Base-by-base conservation (phyloP, 148 eudicot genomes). In the Persicaria tinctoria region DNA sequence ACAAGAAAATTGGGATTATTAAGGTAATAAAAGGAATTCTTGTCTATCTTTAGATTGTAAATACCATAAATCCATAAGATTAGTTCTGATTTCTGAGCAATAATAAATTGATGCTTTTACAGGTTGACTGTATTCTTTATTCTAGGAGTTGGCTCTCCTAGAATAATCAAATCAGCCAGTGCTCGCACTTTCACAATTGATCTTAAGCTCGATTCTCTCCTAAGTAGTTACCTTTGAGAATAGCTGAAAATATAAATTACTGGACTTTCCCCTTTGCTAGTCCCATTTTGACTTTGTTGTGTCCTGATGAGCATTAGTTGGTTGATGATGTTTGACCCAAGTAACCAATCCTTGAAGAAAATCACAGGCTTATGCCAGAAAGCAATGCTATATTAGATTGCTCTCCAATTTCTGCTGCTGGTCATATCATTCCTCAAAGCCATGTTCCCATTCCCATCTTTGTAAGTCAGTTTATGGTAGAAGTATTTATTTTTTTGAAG, bases 371-470 rank as follows among this genome's bases (percentile, higher is more conserved):
- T 78, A 87, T 89, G 87, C 97, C 97, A n/a, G 91, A 86, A 82
- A 84, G 89, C 77, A 87, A 88, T 81, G 97, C 97, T 32, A 74
- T 92, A 69, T 70, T 92, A 74, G 91, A 90, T 80, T 92, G 93
- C 77, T 78, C 96, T 49, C 84, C 90, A 76, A 81, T 92, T 68
- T 81, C 86, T 48, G 86, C 88, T 70, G 97, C 93, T 82, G 97
- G 97, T 77, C 97, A 92, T 87, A 85, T 87, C 74, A 85, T 89
- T 82, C 96, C 95, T 68, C 95, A 92, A 64, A 90, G 93, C 78
- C 90, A 86, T 79, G 87, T 84, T 74, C 91, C 90, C 27, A 23
- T 23, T 23, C 27, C 27, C 59, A 79, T 92, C 68, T 85, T 91
- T 79, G 93, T 92, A 32, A 92, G 91, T 87, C 97, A 89, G 85